Evolutionary conservation across 2,329 filamentous ascomycete species (phyloP), one percentile per base, ranked within the genome.

Genomic region (Cordyceps fumosorosea): DNA sequence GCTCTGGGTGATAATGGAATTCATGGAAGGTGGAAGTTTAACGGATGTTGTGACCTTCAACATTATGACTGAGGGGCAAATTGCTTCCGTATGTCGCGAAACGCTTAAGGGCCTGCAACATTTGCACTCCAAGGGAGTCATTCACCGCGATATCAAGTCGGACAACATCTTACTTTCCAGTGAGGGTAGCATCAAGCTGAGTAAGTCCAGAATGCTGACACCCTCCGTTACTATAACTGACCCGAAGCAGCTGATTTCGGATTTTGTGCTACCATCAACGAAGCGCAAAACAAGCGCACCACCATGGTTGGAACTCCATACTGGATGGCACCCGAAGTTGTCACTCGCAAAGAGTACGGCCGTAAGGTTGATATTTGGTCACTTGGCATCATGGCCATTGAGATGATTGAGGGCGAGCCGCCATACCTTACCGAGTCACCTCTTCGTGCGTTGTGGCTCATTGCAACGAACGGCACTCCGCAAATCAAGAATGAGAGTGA

Each of bases 281-380:
- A 98, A 71, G 89, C 89, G 32, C 93, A 97, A 69, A 96, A 93
- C 77, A 98, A 98, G 82, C 89, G 95, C 64, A 98, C 93, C 5
- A 99, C 95, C 16, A 99, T 98, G 95, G 95, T 99, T 51, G 95
- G 95, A 60, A 98, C 95, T 8, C 95, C 95, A 2, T 99, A 99
- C 76, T 99, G 95, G 95, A 99, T 99, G 95, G 95, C 95, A 1
- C 95, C 95, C 3, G 95, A 99, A 76, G 93, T 99, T 24, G 95
- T 99, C 32, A 98, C 92, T 7, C 84, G 93, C 48, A 98, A 98
- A 75, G 95, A 98, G 77, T 99, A 99, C 76, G 95, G 95, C 67
- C 89, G 93, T 65, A 99, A 98, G 76, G 93, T 99, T 60, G 95
- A 99, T 72, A 97, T 99, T 68, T 99, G 95, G 95, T 96, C 91